phyloP scores from a whole-genome alignment of 768 basidiomycete species.

The Dentipellis fragilis region DNA sequence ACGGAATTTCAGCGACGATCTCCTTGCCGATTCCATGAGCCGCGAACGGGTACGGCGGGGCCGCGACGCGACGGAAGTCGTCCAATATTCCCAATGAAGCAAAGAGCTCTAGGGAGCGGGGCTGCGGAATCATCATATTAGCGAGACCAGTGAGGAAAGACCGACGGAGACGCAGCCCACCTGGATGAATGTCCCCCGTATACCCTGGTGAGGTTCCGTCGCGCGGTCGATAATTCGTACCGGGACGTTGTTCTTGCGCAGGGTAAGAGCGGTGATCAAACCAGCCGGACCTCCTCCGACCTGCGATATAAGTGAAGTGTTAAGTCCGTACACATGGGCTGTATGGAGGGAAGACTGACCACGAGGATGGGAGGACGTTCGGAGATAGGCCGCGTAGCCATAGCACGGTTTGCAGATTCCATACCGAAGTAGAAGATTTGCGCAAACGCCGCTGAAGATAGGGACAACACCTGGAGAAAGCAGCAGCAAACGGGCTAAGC shows the following conservation, averaged over 20 bases:
- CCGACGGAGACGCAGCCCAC: background rate
- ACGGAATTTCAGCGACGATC: background rate
- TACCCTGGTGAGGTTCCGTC: background rate
- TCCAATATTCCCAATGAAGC: background rate
- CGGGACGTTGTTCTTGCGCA: conserved; percentile 8
- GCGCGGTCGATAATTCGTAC: conserved; percentile 10
- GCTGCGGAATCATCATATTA: background rate
- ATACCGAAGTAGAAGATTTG: too few species aligned
- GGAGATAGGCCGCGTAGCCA: background rate
- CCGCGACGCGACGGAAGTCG: background rate
- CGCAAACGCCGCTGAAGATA: too few species aligned
- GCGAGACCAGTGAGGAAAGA: background rate
- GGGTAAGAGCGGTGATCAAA: conserved; percentile 2
- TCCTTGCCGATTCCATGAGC: background rate
- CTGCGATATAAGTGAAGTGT: background rate
- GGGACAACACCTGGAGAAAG: too few species aligned
- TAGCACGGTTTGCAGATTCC: too few species aligned
- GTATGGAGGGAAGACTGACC: background rate
- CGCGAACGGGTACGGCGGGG: background rate
- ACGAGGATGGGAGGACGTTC: background rate
- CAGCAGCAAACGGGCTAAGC: too few species aligned
- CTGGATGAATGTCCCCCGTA: background rate
- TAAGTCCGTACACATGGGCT: background rate
- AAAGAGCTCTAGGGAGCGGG: background rate
- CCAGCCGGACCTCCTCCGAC: conserved; percentile 10